These are phyloP conservation scores for Oryza punctata DNA, from an alignment of 176 grass and related monocot genomes.

Conservation along the genomic window DNA sequence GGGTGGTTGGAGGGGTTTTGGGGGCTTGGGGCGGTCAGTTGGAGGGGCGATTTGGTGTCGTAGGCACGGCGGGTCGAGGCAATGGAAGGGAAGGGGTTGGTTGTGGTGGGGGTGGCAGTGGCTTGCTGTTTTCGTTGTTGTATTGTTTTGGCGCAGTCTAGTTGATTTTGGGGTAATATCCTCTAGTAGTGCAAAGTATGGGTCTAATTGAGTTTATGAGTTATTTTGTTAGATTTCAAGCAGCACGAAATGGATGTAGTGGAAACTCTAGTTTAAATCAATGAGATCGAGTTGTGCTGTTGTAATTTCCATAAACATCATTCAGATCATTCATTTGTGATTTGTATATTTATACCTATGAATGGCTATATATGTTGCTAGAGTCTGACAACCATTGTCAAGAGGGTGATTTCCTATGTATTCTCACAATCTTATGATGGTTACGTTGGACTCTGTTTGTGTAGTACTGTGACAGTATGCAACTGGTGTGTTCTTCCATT, in stretches of 20 bases:
- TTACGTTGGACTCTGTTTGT: background rate
- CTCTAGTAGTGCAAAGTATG: background rate
- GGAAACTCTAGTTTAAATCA: background rate
- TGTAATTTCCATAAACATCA: background rate
- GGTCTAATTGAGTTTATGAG: background rate
- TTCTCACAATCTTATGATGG: background rate
- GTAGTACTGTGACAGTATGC: background rate
- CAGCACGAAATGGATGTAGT: background rate
- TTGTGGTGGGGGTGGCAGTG: background rate
- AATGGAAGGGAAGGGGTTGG: background rate
- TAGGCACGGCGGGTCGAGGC: too few relatives aligned
- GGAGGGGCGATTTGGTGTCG: background rate
- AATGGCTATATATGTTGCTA: background rate
- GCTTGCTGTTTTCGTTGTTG: background rate
- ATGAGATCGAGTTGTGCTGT: background rate
- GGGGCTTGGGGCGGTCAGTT: background rate
- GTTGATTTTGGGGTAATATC: background rate
- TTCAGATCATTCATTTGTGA: background rate
- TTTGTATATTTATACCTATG: background rate
- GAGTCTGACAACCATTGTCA: background rate
- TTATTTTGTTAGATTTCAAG: background rate
- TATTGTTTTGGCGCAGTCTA: background rate
- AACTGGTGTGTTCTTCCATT: slow-evolving; percentile 6
- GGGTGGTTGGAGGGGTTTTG: background rate
- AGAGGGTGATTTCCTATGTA: background rate